These are phyloP conservation scores for Isochrysis galbana DNA, from an alignment of 78 protist genomes.

Conservation along the genomic window DNA sequence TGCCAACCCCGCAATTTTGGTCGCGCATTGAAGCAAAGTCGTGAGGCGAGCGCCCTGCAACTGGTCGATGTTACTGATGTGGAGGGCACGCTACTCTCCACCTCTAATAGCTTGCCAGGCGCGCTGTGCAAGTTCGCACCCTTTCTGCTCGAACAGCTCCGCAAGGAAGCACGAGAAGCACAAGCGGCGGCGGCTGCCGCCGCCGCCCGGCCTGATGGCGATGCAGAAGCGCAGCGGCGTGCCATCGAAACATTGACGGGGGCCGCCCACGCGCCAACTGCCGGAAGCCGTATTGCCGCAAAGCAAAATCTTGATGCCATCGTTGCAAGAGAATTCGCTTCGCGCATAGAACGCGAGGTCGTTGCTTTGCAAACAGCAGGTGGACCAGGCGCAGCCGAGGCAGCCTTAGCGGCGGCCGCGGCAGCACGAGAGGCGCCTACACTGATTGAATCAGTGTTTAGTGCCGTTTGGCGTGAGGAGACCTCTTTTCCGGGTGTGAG, in stretches of 20 bases:
- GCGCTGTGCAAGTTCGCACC: background rate
- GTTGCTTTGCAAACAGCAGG: no score
- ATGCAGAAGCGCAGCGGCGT: background rate
- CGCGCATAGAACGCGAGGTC: background rate
- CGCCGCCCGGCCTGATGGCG: background rate
- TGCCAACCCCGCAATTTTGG: constrained; percentile 15
- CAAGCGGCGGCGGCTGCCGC: background rate
- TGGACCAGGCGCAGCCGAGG: background rate
- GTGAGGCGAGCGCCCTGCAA: constrained; percentile 20
- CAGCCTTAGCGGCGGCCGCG: background rate
- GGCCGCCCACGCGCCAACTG: background rate
- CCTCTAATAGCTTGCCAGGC: background rate
- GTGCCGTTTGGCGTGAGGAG: background rate
- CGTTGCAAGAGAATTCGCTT: background rate
- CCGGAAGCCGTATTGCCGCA: background rate
- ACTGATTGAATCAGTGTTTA: background rate
- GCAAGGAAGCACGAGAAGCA: background rate
- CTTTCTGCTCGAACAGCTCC: constrained; percentile 4
- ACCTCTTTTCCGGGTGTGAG: background rate
- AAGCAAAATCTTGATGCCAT: background rate
- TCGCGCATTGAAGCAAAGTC: background rate
- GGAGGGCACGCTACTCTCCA: background rate
- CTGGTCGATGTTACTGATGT: background rate
- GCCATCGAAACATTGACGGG: background rate
- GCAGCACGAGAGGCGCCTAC: background rate